Evolutionary conservation across 495 filamentous ascomycete genomes (phyloP), one percentile per base, ranked within the genome.

Genomic region (Chaetomium cochliodes): DNA sequence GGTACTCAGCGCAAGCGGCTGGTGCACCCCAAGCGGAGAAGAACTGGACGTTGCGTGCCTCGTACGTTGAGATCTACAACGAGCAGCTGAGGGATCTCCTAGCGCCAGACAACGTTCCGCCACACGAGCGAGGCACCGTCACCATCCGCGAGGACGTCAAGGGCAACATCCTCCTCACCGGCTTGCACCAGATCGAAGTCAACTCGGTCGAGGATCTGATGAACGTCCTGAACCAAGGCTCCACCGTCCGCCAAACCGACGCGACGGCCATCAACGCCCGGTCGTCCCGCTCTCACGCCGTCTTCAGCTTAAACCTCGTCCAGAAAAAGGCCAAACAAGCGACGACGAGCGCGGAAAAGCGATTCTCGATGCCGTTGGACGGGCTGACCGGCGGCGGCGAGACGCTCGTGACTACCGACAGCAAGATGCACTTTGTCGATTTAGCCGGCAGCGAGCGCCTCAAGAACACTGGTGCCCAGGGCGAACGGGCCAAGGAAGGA

Each of bases 1-100:
- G 93, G 62, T 94, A 97, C 67, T 96, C 94, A 9, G 84, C 85
- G 63, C 74, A 82, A 71, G 25, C 66, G 11, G 44, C 70, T 6
- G 83, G 68, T 53, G 61, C 49, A 70, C 72, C 65, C 66, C 73
- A 22, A 16, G 68, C 60, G 2, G 92, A 96, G 33, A 93, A 90
- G 80, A 92, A 83, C 66, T 99, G 94, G 94, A 90, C 89, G 58
- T 79, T 99, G 74, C 96, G 91, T 76, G 94, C 94, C 8, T 97
- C 92, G 13, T 99, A 99, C 71, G 92, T 99, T 57, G 94, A 99
- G 84, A 99, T 99, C 53, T 99, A 99, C 82, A 97, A 99, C 71
- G 94, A 99, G 77, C 88, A 92, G 69, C 79, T 98, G 54, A 86
- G 96, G 64, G 94, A 99, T 80, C 83, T 99, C 52, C 84, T 99